Evolutionary conservation across 331 rosid genomes (phyloP), one percentile per base, ranked within the genome.

Genomic region (Acacia pycnantha): DNA sequence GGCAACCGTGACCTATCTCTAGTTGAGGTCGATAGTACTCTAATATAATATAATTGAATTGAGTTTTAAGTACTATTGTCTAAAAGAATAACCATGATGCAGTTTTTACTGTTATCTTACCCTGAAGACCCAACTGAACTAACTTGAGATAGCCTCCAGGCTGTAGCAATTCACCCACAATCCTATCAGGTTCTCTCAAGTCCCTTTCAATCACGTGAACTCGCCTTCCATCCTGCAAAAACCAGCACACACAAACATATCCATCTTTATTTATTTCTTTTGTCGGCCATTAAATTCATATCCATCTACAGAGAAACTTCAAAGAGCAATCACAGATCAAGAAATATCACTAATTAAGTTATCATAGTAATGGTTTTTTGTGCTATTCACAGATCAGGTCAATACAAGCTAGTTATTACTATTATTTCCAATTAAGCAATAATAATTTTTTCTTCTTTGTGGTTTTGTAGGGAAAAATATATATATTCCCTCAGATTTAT

Each of bases 161-260:
- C 74, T 92, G 92, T 31, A 92, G 79, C 75, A 92, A 81, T 84
- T 94, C 98, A 44, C 98, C 98, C 26, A 94, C 97, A 71, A 94
- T 94, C 74, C 92, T 87, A 16, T 92, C 92, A 5, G 94, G 97
- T 84, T 94, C 92, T 16, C 51, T 86, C 80, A 92, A 88, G 81
- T 91, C 96, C 76, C 98, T 92, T 84, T 94, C 97, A n/a, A 92
- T 90, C 11, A 92, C 93, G 71, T 84, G 97, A 29, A 94, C 94
- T 72, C 72, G 78, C 21, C 94, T 83, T 44, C 98, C 98, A 67
- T 92, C 92, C 96, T 92, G 71, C 66, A 24, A 59, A 22, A 16
- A 19, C 5, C 21, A 11, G 18, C n/a, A 14, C 56, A 51, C n/a
- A 18, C 2, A 18, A 16, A 13, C 19, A 13, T 14, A 51, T 51